Evolutionary conservation across 1,284 basidiomycete species (phyloP).

Genomic region (Malassezia caprae): DNA sequence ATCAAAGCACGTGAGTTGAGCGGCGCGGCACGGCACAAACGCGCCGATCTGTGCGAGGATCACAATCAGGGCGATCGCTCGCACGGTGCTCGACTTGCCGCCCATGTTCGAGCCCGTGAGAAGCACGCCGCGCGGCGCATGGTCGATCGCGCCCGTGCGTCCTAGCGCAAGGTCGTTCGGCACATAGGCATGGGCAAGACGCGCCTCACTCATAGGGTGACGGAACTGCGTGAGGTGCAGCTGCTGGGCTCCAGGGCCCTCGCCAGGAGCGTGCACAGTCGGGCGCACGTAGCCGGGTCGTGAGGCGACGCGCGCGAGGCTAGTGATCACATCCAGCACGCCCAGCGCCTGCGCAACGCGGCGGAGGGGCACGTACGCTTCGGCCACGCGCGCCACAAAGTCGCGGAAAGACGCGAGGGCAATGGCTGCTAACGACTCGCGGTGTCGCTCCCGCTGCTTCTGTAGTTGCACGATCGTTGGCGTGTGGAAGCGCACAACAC

Average conservation of each 20-base stretch:
- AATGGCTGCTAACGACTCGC: conserved; percentile 62
- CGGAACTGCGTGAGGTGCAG: conserved; percentile 29
- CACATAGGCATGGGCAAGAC: conserved; percentile 23
- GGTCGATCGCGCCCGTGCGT: neutral
- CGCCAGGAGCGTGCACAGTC: neutral
- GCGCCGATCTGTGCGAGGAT: conserved; percentile 54
- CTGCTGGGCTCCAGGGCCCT: conserved; percentile 2
- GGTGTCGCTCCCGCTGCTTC: conserved; percentile 64
- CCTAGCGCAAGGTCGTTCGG: conserved; percentile 35
- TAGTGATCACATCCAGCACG: conserved; percentile 28
- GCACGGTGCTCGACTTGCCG: conserved; percentile 59
- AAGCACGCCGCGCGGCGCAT: conserved; percentile 20
- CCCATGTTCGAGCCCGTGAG: conserved; percentile 48
- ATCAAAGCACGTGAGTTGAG: conserved; percentile 67
- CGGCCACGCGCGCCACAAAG: conserved; percentile 22
- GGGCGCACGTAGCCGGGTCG: conserved; percentile 27
- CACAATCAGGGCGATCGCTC: conserved; percentile 36
- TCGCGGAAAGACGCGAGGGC: conserved; percentile 24
- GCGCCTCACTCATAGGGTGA: conserved; percentile 37
- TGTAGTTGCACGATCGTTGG: conserved; percentile 62
- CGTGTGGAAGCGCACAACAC: conserved; percentile 67
- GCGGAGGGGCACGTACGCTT: conserved; percentile 26
- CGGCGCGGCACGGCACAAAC: conserved; percentile 60
- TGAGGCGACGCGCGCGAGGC: conserved; percentile 25
- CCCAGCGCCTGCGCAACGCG: conserved; percentile 28